These are phyloP conservation scores for Chrysoporthe cubensis DNA, from an alignment of 2,329 filamentous ascomycete genomes.

Conservation along the genomic window DNA sequence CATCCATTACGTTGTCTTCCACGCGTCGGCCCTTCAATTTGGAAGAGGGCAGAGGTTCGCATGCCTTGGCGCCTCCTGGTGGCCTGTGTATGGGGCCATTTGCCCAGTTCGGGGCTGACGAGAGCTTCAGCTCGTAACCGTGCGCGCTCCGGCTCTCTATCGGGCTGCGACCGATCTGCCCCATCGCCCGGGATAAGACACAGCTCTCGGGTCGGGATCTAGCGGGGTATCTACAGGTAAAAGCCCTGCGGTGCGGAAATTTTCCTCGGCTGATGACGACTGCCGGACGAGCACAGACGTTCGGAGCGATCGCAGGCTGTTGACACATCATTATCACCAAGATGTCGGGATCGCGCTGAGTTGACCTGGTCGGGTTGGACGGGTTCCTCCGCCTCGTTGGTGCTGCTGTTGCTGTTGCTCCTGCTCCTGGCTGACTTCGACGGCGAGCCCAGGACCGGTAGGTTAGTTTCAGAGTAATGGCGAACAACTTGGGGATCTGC, in stretches of 20 bases:
- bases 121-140: constrained; percentile 3
- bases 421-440: background rate
- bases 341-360: background rate
- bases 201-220: background rate
- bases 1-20: background rate
- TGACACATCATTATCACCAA: background rate
- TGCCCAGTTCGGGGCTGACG: constrained; percentile 3
- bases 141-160: background rate
- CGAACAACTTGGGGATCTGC: background rate
- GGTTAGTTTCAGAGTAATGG: background rate
- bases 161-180: background rate
- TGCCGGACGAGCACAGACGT: background rate
- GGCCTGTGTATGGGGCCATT: background rate
- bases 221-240: background rate
- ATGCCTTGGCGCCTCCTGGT: background rate
- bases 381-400: no score
- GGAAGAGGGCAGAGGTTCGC: background rate
- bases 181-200: background rate
- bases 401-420: no score
- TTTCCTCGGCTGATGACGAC: constrained; percentile 6
- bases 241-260: background rate
- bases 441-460: background rate
- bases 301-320: background rate
- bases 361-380: no score
- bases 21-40: background rate